These are phyloP conservation scores for Penicillium mononematosum DNA, from an alignment of 495 filamentous ascomycete genomes.

Conservation along the genomic window DNA sequence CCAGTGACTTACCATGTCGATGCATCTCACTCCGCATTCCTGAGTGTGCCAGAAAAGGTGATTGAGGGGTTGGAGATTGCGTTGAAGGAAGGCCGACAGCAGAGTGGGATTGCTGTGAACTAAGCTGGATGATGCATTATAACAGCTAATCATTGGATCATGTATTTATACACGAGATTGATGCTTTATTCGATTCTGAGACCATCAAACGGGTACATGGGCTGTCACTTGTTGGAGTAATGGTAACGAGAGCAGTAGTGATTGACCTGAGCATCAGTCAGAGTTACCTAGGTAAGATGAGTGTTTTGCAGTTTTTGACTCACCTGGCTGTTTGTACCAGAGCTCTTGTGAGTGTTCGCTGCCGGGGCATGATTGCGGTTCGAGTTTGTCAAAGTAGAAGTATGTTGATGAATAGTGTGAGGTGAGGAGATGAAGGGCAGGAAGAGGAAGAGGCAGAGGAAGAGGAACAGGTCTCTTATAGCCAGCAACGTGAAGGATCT, in stretches of 20 bases:
- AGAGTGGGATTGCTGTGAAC: background rate
- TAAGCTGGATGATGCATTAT: background rate
- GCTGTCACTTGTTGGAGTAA: slow-evolving; percentile 34
- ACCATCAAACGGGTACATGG: background rate
- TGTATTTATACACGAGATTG: no score
- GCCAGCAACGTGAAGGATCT: no score
- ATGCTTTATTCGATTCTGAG: no score
- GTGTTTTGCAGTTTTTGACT: background rate
- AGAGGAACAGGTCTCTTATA: no score
- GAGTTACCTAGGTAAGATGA: background rate
- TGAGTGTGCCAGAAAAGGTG: slow-evolving; percentile 25
- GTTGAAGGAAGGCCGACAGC: slow-evolving; percentile 7
- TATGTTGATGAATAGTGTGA: no score
- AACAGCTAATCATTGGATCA: no score
- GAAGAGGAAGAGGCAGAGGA: no score
- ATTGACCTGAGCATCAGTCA: slow-evolving; percentile 29
- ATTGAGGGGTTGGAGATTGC: slow-evolving; percentile 20
- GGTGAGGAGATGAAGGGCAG: no score
- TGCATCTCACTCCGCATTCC: slow-evolving; percentile 24
- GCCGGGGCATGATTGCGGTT: slow-evolving; percentile 9
- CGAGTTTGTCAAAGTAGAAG: no score
- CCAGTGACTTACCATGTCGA: slow-evolving; percentile 12
- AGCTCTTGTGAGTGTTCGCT: slow-evolving; percentile 29
- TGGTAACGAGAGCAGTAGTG: slow-evolving; percentile 46
- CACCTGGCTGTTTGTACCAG: slow-evolving; percentile 40